Percentiles rank a stretch among this genome's conserved stretches.
Conservation (phyloP, 1,139 yeast species). For the Geotrichum siamense region DNA sequence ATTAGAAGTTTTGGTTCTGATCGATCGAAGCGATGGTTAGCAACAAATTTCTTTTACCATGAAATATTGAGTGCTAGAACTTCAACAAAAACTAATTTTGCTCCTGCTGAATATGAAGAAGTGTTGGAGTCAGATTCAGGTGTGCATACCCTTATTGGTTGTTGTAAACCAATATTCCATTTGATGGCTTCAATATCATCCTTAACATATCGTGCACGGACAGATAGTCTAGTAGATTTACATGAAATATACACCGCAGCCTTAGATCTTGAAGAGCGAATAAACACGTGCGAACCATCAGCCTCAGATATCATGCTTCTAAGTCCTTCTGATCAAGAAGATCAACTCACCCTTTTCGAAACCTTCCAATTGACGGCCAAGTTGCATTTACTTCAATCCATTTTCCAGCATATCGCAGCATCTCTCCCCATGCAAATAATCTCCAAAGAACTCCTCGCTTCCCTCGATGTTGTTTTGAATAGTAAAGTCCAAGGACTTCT, state of each 20-base stretch:
- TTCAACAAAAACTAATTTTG: conserved; percentile 28
- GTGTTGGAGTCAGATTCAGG: conserved; percentile 36
- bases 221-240: background rate
- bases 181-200: conserved; percentile 63
- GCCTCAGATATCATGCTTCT: conserved; percentile 43
- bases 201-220: conserved; percentile 44
- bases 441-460: conserved; percentile 46
- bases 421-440: conserved; percentile 57
- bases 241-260: conserved; percentile 33
- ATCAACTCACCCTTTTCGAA: conserved; percentile 65
- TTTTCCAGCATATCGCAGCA: conserved; percentile 53
- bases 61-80: conserved; percentile 63
- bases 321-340: conserved; percentile 47
- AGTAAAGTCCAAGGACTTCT: conserved; percentile 63
- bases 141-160: conserved; percentile 66
- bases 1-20: conserved; percentile 43
- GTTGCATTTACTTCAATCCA: conserved; percentile 58
- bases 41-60: conserved; percentile 76
- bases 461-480: conserved; percentile 56
- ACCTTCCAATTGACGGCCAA: conserved; percentile 63
- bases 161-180: conserved; percentile 58
- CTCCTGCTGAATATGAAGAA: conserved; percentile 42
- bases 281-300: conserved; percentile 50
- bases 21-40: conserved; percentile 61
- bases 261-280: conserved; percentile 42